Base-by-base conservation (phyloP, 805 yeast species). In the Yarrowia sp. region DNA sequence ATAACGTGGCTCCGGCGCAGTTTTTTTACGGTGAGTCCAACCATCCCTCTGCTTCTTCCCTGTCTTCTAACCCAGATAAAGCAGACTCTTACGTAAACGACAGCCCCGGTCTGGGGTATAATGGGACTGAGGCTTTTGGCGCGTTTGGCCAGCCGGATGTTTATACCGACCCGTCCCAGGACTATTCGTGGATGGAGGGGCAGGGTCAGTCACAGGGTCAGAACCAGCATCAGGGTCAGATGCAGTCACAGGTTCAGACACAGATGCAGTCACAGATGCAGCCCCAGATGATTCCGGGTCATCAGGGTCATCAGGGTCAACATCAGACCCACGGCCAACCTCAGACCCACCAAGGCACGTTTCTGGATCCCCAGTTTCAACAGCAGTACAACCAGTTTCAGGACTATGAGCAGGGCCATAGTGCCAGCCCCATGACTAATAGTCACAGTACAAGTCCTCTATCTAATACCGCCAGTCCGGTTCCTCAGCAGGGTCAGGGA, bases 151-250 rank as follows among this genome's bases (percentile, higher is more conserved):
- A 28, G 14, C 22, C n/a, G 21, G 54, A 30, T 6, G 24, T 14
- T 16, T 48, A 21, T 46, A 28, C 21, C 17, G 54, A 48, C 26
- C 54, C 54, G 14, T 19, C 54, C 28, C 54, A 48, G 38, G 54
- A 48, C n/a, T 48, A 30, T 16, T 30, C 54, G 38, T 48, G 54
- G 54, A 48, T 48, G 54, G 26, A 43, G 48, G 17, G 26, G n/a
- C n/a, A n/a, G 0, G 41, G 4, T 12, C 36, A 9, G n/a, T 7
- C 16, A 2, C 36, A 33, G 36, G 12, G 16, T 33, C 30, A 26
- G 30, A 26, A 8, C 8, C 30, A 26, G 4, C 8, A 8, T 8
- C 30, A 26, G 8, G 30, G 30, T 26, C 30, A 26, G n/a, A n/a
- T n/a, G n/a, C n/a, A n/a, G n/a, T n/a, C n/a, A n/a, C n/a, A n/a